Evolutionary conservation across 345 rosid genomes (phyloP), one percentile per base, ranked within the genome.

Genomic region (Brassica juncea): DNA sequence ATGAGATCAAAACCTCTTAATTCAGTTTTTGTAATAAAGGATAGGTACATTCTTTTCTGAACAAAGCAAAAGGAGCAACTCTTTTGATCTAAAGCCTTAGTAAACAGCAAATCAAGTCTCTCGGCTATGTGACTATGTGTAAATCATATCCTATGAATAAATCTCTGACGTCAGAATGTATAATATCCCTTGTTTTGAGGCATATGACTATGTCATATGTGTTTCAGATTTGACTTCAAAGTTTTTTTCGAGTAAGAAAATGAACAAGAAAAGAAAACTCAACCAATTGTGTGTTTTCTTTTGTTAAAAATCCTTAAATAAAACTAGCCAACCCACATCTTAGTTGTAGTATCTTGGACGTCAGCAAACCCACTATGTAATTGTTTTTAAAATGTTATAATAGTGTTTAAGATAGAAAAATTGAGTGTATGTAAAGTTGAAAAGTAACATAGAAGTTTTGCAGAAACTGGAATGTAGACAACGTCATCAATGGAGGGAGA

Each of bases 301-400:
- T 28, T 52, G 57, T 61, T 6, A 6, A 63, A 62, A 14, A n/a
- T n/a, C 12, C 44, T n/a, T 49, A 4, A 34, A 65, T 15, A 6
- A 52, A 66, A 37, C n/a, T 34, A 65, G 49, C 44, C 69, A 65
- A 34, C 49, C 69, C 49, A 65, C 32, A 44, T 42, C 19, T 6
- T 7, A 54, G 54, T 12, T 28, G 59, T 61, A 61, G 35, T 72
- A 63, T 1, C 16, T 27, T 9, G 6, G 58, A 21, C 60, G 68
- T 28, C 68, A 72, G 68, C 76, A 61, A 72, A 15, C 68, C 68
- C 76, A 72, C 76, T 72, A 52, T 15, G 57, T 52, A 52, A 52
- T 0, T 6, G 6, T 49, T 12, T 11, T 12, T 11, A 44, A 44
- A 44, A 44, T 44, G 14, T 42, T 44, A 39, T 42, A 42, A 19